These are phyloP conservation scores for Lactuca sativa DNA, from an alignment of 129 eudicot genomes.

Conservation along the genomic window DNA sequence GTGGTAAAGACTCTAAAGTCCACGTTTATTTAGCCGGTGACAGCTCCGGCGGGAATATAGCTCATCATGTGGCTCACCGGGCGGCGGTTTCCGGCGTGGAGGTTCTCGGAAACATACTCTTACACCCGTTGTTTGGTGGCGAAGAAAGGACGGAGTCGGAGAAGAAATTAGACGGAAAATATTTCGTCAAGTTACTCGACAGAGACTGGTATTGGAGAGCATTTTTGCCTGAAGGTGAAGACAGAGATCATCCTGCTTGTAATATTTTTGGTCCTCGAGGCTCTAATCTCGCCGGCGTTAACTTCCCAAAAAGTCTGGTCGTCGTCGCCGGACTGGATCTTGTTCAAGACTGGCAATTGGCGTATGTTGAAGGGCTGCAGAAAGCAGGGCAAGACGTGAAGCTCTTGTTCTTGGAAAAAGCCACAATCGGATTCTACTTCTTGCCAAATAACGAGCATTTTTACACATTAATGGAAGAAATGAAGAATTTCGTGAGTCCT, in stretches of 20 bases:
- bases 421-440: constrained; percentile 77
- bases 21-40: constrained; percentile 86
- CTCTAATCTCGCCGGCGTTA: constrained; percentile 36
- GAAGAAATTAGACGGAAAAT: constrained; percentile 66
- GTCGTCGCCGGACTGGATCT: constrained; percentile 67
- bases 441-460: constrained; percentile 68
- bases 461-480: constrained; percentile 57
- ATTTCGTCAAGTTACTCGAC: constrained; percentile 77
- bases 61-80: constrained; percentile 78
- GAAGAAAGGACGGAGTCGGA: constrained; percentile 74
- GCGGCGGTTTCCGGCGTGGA: constrained; percentile 59
- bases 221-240: constrained; percentile 80
- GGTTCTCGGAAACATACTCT: constrained; percentile 66
- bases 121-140: constrained; percentile 92
- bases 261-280: constrained; percentile 85
- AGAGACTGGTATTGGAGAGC: constrained; percentile 99
- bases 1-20: constrained; percentile 60
- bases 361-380: constrained; percentile 51
- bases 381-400: constrained; percentile 53
- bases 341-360: constrained; percentile 71
- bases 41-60: constrained; percentile 95
- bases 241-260: constrained; percentile 94
- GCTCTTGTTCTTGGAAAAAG: constrained; percentile 46
- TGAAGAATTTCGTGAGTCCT: constrained; percentile 46
- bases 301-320: constrained; percentile 50